Base-by-base conservation (phyloP, 108 stramenopile species). In the Thalassiosira profunda region DNA sequence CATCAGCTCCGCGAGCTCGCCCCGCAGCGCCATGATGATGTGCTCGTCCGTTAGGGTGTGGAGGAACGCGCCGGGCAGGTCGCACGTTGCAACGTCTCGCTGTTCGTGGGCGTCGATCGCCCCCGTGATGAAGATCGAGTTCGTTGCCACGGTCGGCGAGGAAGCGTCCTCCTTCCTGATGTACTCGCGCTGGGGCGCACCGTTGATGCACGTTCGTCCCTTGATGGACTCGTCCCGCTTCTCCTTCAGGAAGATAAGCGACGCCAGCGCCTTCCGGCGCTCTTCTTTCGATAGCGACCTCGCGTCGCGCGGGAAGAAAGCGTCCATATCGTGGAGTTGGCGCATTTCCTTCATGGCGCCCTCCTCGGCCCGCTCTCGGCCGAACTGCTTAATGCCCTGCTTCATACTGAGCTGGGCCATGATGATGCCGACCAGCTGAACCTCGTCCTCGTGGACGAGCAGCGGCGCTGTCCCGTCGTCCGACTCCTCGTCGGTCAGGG, bases 1-100 rank as follows among this genome's bases (percentile, higher is more conserved):
- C 30, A 79, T 59, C 18, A 79, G 10, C 7, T 66, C 30, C 2
- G 45, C 78, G 14, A 76, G 18, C 30, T 70, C 25, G 6, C 74
- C 74, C 4, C 43, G 35, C 17, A 65, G 15, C 11, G 52, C 38
- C 75, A 83, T 33, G 17, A 47, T 51, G 5, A 79, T 37, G 8
- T 25, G 60, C 11, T 66, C 58, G 20, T 78, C 76, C 24, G 54
- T 56, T 1, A 74, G 28, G 3, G 84, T 58, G 34, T 88, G 86
- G 8, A 88, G 20, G 53, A 83, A 88, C 5, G 81, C 79, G 26
- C 67, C 76, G 2, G 74, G 81, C 5, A 88, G n/a, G 42, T 88
- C 84, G 54, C 49, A 11, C 4, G 70, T 70, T 26, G 76, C 76
- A 2, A 84, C 81, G 34, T 84, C 67, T 11, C 84, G 12, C 3